Base-by-base conservation (phyloP, 1,284 basidiomycete genomes). In the Irpex sp. region DNA sequence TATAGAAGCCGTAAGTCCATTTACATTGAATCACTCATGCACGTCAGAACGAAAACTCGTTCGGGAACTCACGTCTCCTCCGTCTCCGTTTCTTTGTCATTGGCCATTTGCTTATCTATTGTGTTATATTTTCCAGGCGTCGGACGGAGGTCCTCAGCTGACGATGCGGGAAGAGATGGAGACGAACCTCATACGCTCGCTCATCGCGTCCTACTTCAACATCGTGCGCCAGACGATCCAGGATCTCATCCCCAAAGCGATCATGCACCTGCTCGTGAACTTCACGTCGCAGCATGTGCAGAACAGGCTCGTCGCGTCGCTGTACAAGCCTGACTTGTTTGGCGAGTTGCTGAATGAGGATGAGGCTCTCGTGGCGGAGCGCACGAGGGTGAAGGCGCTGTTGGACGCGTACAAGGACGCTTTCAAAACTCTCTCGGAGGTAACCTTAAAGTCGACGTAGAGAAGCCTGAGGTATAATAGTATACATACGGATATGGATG, bases 401-500 rank as follows among this genome's bases (percentile, higher is more conserved):
- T 80, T 99, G 68, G 95, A 98, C 72, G 97, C 97, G 11, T 99
- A 99, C 79, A 95, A 92, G 81, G 96, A 97, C 69, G 97, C 97
- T 39, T 98, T 98, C 81, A 94, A 90, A 78, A 92, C 84, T 26
- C 78, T 93, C 19, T 90, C 90, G 1, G 91, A 93, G 69, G 86
- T 93, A 61, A 89, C 83, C 69, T 72, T 93, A 66, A 90, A 89
- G 72, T 81, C 86, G 26, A 73, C 83, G 70, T 89, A 82, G 74
- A 47, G 15, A 53, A 9, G 37, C 11, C 37, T 39, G 6, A 39
- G 5, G 8, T 50, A n/a, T 26, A 26, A 3, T 26, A 26, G 26
- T 26, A 26, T 26, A 26, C 26, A 26, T 4, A 26, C 26, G 26
- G 4, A 26, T 26, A 58, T 57, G 57, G 55, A 57, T 53, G 54